phyloP scores from a whole-genome alignment of 352 stramenopile species.

The Phytophthora chlamydospora region DNA sequence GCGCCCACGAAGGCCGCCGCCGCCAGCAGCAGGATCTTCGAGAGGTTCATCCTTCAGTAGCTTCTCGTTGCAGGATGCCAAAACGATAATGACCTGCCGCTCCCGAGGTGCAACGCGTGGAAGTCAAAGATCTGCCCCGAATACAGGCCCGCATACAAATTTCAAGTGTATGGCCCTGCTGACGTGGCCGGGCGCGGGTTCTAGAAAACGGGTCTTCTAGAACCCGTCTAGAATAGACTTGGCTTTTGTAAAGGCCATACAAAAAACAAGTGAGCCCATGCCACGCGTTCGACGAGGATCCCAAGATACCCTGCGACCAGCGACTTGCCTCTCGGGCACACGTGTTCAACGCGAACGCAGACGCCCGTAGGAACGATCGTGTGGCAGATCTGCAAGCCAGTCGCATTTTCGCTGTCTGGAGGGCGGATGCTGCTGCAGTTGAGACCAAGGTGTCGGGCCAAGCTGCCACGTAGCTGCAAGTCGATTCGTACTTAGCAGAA shows the following conservation, averaged over 20 bases:
- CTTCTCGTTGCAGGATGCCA: slow-evolving; percentile 34
- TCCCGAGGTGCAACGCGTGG: slow-evolving; percentile 23
- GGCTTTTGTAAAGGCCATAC: slow-evolving; percentile 23
- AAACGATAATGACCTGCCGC: slow-evolving; percentile 61
- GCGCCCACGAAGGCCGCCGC: slow-evolving; percentile 44
- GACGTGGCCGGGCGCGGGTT: slow-evolving; percentile 36
- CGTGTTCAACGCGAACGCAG: too few species aligned
- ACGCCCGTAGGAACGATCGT: slow-evolving; percentile 10
- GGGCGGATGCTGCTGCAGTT: not conserved
- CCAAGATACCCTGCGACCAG: slow-evolving; percentile 27
- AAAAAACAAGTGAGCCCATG: slow-evolving; percentile 30
- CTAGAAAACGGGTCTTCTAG: slow-evolving; percentile 32
- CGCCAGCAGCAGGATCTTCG: slow-evolving; percentile 66
- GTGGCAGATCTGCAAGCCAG: slow-evolving; percentile 1
- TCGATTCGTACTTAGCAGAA: slow-evolving; percentile 32
- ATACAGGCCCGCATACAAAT: slow-evolving; percentile 41
- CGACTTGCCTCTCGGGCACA: not conserved
- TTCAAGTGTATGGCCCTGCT: slow-evolving; percentile 25
- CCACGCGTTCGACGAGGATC: slow-evolving; percentile 31
- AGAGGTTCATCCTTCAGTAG: slow-evolving; percentile 63
- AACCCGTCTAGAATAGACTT: slow-evolving; percentile 11
- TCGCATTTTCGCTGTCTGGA: slow-evolving; percentile 3
- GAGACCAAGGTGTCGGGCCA: not conserved
- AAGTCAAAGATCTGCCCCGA: slow-evolving; percentile 30
- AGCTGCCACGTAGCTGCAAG: slow-evolving; percentile 13